Evolutionary conservation across 2,329 filamentous ascomycete genomes (phyloP).

Genomic region (Pseudocercospora musae): DNA sequence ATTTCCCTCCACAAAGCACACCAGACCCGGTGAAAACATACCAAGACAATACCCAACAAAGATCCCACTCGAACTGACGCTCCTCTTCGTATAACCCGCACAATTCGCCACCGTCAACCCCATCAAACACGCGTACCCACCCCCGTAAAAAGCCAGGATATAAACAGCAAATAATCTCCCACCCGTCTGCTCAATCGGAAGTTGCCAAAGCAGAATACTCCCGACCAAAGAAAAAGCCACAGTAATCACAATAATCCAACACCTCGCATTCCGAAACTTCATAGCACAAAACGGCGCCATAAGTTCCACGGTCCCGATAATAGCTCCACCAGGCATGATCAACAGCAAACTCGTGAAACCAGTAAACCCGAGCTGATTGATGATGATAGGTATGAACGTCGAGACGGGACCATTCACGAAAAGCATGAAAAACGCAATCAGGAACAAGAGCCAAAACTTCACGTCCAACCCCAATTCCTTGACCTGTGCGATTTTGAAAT

Average conservation of each 20-base stretch:
- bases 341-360: slow-evolving; percentile 45
- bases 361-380: slow-evolving; percentile 46
- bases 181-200: slow-evolving; percentile 43
- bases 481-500: slow-evolving; percentile 46
- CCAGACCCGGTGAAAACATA: not conserved
- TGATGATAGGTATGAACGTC: slow-evolving; percentile 47
- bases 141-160: slow-evolving; percentile 48
- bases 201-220: slow-evolving; percentile 43
- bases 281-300: slow-evolving; percentile 43
- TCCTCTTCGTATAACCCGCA: slow-evolving; percentile 52
- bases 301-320: slow-evolving; percentile 40
- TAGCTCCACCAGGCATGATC: slow-evolving; percentile 41
- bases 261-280: slow-evolving; percentile 35
- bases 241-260: slow-evolving; percentile 42
- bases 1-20: not conserved
- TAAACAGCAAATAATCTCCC: slow-evolving; percentile 50
- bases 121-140: slow-evolving; percentile 52
- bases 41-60: slow-evolving; percentile 54
- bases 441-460: slow-evolving; percentile 44
- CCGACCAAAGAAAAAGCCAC: slow-evolving; percentile 44
- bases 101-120: slow-evolving; percentile 51
- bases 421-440: slow-evolving; percentile 41
- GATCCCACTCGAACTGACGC: slow-evolving; percentile 48
- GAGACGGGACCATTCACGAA: slow-evolving; percentile 47
- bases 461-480: slow-evolving; percentile 34